Evolutionary conservation across 2,329 filamentous ascomycete genomes (phyloP), one percentile per base, ranked within the genome.

Genomic region (Chlorencoelia australis): DNA sequence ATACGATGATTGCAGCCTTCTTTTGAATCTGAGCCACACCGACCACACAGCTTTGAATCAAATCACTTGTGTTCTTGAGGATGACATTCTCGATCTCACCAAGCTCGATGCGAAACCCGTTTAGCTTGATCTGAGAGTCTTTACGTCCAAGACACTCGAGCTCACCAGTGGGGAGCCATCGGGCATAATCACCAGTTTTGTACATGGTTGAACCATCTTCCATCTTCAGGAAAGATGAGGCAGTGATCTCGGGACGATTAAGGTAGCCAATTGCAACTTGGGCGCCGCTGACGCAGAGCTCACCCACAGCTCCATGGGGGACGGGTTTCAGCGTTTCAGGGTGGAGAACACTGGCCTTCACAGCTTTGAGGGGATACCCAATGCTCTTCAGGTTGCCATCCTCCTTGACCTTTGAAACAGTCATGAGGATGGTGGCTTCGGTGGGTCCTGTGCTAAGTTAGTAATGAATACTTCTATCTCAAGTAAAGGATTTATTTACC

Each of bases 81-180:
- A 37, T 15, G n/a, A 37, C 27, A 2, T 26, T 30, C 21, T 37
- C 11, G 36, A 66, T 67, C 51, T 66, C 68, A 8, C 61, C 66
- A 36, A 76, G 62, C 57, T 77, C 82, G 34, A 80, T 69, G 35
- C 77, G 62, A 45, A 73, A 77, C 17, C 82, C 82, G 9, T 68
- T 64, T 19, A 82, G 59, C 56, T 84, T 82, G 39, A 80, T 70
- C 53, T 78, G 77, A 13, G 69, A 69, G 48, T 82, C 78, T 45
- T 75, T 78, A 32, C 79, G 66, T 5, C 75, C 75, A 24, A 76
- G 57, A 51, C 79, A 79, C 22, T 73, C 68, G 42, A 79, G 73
- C 13, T 67, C 69, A 8, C 64, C 65, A 47, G 79, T 69, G 33
- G 72, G 60, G 16, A 77, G 53, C 27, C 77, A 61, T 24, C 75